Conservation (phyloP, 345 rosid genomes). For the Sisymbrium irio region DNA sequence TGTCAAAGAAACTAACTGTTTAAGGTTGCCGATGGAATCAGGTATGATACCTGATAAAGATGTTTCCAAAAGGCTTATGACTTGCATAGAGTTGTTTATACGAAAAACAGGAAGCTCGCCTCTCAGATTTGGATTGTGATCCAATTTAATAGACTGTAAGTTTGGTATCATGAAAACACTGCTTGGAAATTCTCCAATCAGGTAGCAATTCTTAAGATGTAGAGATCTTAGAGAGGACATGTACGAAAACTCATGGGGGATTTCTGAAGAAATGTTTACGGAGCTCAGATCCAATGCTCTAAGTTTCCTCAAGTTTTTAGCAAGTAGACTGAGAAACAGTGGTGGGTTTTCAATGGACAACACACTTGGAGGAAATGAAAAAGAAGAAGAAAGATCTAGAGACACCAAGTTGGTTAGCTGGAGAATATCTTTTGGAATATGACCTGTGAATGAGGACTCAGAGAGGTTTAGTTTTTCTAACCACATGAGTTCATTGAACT, state of each 20-base stretch:
- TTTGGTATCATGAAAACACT: not conserved
- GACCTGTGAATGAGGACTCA: not conserved
- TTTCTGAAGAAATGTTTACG: not conserved
- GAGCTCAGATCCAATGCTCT: not conserved
- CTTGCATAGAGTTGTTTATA: not conserved
- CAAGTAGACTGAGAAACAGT: not conserved
- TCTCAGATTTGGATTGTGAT: not conserved
- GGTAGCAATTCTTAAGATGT: not conserved
- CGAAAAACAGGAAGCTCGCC: not conserved
- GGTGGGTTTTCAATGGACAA: not conserved
- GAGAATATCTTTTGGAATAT: not conserved
- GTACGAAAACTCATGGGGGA: not conserved
- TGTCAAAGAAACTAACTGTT: not conserved
- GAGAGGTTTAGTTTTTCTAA: too few species aligned
- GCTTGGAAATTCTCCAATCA: not conserved
- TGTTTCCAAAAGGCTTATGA: not conserved
- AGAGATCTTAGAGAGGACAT: slow-evolving; percentile 4
- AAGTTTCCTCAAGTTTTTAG: not conserved
- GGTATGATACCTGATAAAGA: not conserved
- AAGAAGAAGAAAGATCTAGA: slow-evolving; percentile 10
- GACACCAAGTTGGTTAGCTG: not conserved
- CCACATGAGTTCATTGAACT: too few species aligned
- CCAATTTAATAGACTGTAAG: not conserved
- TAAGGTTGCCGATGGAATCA: not conserved
- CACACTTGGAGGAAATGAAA: not conserved